Evolutionary conservation across 2,329 filamentous ascomycete species (phyloP), one percentile per base, ranked within the genome.

Genomic region (Botryotinia narcissicola): DNA sequence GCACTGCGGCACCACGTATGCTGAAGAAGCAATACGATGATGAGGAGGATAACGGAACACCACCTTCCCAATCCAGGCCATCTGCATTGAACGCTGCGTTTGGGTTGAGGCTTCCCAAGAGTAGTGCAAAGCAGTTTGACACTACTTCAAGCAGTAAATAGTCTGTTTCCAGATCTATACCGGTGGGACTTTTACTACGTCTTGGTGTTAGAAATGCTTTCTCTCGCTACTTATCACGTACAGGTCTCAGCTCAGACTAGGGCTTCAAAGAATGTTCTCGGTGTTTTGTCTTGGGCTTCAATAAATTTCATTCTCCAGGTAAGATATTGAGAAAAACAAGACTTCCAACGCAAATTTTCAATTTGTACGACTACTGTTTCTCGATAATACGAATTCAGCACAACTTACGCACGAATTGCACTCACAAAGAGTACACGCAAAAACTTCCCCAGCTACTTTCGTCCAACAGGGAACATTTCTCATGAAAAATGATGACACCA

Each of bases 231-330:
- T 68, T 0, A n/a, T 7, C 3, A 29, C 18, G 14, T 5, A 64
- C 22, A 5, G 5, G 0, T 10, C n/a, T 14, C 25, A n/a, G 32
- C 14, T 51, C 18, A n/a, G 18, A 8, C 22, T 18, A 3, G 10
- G 0, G 14, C 20, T 8, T 9, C 10, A 2, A n/a, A 7, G 0
- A 7, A 29, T 18, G 0, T 29, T n/a, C 51, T n/a, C 6, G 12
- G 14, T 54, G 3, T 25, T 10, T 25, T 9, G 35, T 7, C 32
- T 51, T 4, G 4, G 12, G 16, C 10, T 1, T 40, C 22, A 5
- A 1, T 20, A 16, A 29, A 40, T n/a, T 44, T 18, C 48, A 9
- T 8, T 46, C 12, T 44, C 6, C 48, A 9, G 14, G 32, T 32
- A 32, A 14, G 35, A 69, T 20, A 32, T 12, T 22, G 16, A 22